A percentile compares a stretch with the other conserved stretches of the same genome.
phyloP scores from a whole-genome alignment of 208 protist species.

The Wallacemonas rigidus region DNA sequence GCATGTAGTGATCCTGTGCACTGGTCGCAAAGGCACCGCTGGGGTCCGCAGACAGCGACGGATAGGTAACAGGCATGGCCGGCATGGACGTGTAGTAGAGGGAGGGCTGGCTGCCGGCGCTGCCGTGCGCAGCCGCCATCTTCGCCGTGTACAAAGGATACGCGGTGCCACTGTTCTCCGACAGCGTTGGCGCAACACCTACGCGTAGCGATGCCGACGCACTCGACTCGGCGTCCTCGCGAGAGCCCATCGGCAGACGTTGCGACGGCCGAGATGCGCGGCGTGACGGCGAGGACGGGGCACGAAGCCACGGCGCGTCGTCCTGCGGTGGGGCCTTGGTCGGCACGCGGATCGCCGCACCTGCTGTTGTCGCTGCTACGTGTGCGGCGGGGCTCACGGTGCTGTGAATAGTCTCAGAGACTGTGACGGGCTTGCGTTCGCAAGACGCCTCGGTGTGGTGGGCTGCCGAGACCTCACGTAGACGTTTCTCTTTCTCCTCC shows the following conservation, averaged over 20 bases:
- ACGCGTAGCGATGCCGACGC: too few relatives aligned
- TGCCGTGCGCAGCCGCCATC: too few relatives aligned
- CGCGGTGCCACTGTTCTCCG: too few relatives aligned
- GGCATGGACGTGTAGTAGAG: too few relatives aligned
- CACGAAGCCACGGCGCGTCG: background rate
- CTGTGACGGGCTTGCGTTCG: background rate
- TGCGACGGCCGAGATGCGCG: background rate
- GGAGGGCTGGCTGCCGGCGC: too few relatives aligned
- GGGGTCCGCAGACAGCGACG: background rate
- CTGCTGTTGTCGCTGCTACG: background rate
- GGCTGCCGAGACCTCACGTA: constrained; percentile 8
- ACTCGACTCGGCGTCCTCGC: too few relatives aligned
- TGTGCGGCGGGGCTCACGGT: background rate
- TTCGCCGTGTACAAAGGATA: too few relatives aligned
- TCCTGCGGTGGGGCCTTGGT: background rate
- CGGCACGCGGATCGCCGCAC: too few relatives aligned
- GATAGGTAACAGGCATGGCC: background rate
- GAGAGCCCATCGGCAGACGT: background rate
- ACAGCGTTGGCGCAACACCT: too few relatives aligned
- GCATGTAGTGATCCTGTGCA: background rate
- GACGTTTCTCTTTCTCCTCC: constrained; percentile 19
- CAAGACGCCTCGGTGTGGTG: background rate
- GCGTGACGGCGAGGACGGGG: background rate
- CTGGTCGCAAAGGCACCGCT: background rate
- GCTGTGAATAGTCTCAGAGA: too few relatives aligned